Evolutionary conservation across 805 yeast genomes (phyloP).

Genomic region (Saccharomycopsis guyanensis): DNA sequence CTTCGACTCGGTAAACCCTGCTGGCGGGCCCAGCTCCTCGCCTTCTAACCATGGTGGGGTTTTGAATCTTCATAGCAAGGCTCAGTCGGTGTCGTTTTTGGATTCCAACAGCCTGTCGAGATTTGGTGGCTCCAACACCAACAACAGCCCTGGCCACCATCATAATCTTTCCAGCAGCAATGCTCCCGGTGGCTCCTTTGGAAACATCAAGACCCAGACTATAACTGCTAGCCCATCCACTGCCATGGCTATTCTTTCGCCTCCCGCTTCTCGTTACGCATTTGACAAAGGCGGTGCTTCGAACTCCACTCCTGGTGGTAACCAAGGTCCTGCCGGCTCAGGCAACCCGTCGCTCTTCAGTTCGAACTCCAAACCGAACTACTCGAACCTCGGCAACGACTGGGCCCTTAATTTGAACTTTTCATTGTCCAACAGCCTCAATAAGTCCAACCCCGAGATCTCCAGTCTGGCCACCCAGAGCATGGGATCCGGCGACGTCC

Average conservation of each 20-base stretch:
- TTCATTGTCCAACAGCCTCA: constrained; percentile 2
- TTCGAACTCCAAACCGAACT: constrained; percentile 10
- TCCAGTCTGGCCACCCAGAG: no score
- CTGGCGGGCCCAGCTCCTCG: background rate
- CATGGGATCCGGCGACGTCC: background rate
- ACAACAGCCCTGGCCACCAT: background rate
- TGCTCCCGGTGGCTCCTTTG: background rate
- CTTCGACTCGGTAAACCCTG: background rate
- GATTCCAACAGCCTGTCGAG: constrained; percentile 1
- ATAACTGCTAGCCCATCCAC: constrained; percentile 15
- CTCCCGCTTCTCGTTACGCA: constrained; percentile 32
- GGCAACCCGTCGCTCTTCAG: constrained; percentile 7
- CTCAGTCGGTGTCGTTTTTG: constrained; percentile 17
- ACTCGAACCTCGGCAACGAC: constrained; percentile 17
- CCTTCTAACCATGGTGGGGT: background rate
- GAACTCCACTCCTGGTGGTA: background rate
- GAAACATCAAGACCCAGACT: constrained; percentile 6
- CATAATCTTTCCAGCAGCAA: background rate
- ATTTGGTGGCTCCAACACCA: background rate
- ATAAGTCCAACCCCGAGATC: constrained; percentile 10
- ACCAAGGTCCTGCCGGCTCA: background rate
- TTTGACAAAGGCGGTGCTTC: constrained; percentile 21
- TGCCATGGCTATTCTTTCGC: constrained; percentile 34
- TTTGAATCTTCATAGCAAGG: constrained; percentile 12
- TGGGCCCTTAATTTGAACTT: constrained; percentile 20